phyloP scores from a whole-genome alignment of 106 monocot species.

The Vanilla planifolia region DNA sequence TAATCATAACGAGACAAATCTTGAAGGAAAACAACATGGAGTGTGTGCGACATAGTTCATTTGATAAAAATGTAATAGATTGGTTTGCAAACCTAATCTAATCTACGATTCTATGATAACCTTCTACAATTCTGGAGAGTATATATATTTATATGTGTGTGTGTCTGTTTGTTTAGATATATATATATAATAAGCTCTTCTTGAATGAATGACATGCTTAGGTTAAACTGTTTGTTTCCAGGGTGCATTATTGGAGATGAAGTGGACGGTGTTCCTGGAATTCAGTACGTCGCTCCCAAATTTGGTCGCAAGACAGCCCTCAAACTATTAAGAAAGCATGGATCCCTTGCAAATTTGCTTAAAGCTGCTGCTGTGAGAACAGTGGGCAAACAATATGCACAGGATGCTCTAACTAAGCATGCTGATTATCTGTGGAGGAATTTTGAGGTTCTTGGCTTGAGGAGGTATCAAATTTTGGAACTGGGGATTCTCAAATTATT shows the following conservation, averaged over 20 bases:
- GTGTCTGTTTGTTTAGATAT: no score
- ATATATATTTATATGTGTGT: no score
- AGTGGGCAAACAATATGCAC: conserved; percentile 84
- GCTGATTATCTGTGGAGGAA: conserved; percentile 85
- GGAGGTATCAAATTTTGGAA: conserved; percentile 83
- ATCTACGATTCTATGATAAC: no score
- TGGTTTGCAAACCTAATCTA: no score
- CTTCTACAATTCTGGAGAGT: no score
- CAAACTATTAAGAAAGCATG: conserved; percentile 87
- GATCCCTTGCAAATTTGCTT: conserved; percentile 77
- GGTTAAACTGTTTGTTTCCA: conserved; percentile 19
- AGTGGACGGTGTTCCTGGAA: conserved; percentile 93
- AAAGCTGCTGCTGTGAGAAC: conserved; percentile 65
- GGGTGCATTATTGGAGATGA: conserved; percentile 93
- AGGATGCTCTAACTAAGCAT: conserved; percentile 81
- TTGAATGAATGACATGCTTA: no score
- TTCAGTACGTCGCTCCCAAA: conserved; percentile 75
- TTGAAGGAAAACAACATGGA: no score
- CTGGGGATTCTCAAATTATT: neutral
- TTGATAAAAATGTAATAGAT: no score
- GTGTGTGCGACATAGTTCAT: no score
- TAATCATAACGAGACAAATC: no score
- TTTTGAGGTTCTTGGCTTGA: conserved; percentile 74
- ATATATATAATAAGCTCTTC: no score
- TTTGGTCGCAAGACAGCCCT: conserved; percentile 92